Base-by-base conservation (phyloP, 2,329 filamentous ascomycete species). In the Phoma sp. region DNA sequence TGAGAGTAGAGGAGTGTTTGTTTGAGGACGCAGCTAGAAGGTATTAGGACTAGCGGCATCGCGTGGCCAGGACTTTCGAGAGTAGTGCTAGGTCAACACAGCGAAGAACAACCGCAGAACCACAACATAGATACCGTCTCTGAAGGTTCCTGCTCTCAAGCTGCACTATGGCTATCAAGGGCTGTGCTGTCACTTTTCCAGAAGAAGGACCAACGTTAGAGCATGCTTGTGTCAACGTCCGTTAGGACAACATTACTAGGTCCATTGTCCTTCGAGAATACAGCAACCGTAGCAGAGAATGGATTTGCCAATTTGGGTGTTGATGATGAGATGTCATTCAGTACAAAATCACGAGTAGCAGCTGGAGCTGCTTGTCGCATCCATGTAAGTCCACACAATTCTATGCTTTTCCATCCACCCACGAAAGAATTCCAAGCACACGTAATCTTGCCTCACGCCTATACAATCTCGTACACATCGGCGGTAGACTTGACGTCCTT, bases 401-500 rank as follows among this genome's bases (percentile, higher is more conserved):
- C 52, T 51, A 55, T 46, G 37, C 41, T 51, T 55, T 55, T 51
- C 19, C 31, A n/a, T 17, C 15, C 32, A 6, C 36, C 36, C 3
- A 36, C 15, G 35, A 36, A 29, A 17, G 22, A 7, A 27, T 12
- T 19, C 4, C 29, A 22, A 22, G 33, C 24, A 21, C 38, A n/a
- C 5, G 19, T 6, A 2, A 3, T 6, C 15, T n/a, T 31, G 17
- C 17, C 7, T 22, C 21, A 32, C 21, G 32, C 36, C 39, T 87
- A 94, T 77, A 91, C 88, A 70, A 96, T 88, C 59, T 87, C 70
- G 76, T 91, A 96, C 61, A 85, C 85, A 63, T 94, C 91, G 5
- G 91, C 88, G 51, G 86, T 80, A 19, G 87, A 91, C 77, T 88
- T 91, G 73, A 93, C 79, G 53, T 95, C 90, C 78, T 92, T 94